Base-by-base conservation (phyloP, 257 asterid species). In the Ophiorrhiza pumila region DNA sequence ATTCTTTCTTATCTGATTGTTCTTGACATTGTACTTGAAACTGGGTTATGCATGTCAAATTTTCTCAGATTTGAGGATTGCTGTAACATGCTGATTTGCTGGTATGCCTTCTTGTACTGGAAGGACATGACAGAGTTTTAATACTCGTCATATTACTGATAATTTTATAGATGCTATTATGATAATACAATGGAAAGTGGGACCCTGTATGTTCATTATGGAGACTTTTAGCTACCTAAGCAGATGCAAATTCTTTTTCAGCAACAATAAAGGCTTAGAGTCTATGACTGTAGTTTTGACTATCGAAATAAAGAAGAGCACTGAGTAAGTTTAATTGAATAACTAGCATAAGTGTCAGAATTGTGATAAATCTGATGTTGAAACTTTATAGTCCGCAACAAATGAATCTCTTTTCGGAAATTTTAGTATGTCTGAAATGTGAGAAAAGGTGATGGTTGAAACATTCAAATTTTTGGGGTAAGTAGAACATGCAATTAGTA, bases 391-490 rank as follows among this genome's bases (percentile, higher is more conserved):
- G 57, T 18, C 35, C 4, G 41, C 12, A 15, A 42, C 25, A 14
- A 57, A 56, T 25, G 10, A 18, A 58, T 34, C 75, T 42, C 45
- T 17, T 42, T 65, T 63, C 47, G 39, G 47, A 10, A 27, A 56
- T 42, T 47, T 58, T 71, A 59, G 39, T 59, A 47, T 42, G 32
- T 15, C 42, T 13, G 65, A 59, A 29, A 59, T 59, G 65, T 58
- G 22, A 29, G 14, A 14, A 59, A 17, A 59, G n/a, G 20, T 59
- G 65, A 59, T 4, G 32, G 63, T 57, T 14, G 42, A 15, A 13
- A 27, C 65, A 59, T 35, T 29, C 41, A 20, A 34, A 17, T 47
- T 47, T 47, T 47, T 47, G 14, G 53, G 53, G 20, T 7, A 47
- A 47, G 17, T 47, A 47, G 17, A 47, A 47, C 65, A 32, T 42